Evolutionary conservation across 2,329 filamentous ascomycete species (phyloP), one percentile per base, ranked within the genome.

Genomic region (Fusarium dimerum): DNA sequence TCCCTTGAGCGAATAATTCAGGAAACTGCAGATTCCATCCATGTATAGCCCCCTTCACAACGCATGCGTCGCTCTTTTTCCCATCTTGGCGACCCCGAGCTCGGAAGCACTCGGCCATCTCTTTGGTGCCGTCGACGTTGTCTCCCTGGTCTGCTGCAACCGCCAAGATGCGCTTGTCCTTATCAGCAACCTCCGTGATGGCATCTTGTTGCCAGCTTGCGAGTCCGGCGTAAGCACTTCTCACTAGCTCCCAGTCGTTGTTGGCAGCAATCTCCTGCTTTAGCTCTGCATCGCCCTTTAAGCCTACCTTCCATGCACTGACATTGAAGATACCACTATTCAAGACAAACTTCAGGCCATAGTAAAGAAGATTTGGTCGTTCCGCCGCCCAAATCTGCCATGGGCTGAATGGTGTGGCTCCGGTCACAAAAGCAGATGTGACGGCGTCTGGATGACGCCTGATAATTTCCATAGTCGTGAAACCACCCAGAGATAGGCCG

Each of bases 1-100:
- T 60, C 2, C 63, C 70, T 36, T 62, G 58, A 1, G 71, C 70
- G 56, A 76, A 76, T 7, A 76, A 44, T 40, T 68, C 55, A 2
- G 74, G 75, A 32, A 70, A 61, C 50, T 76, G 73, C 52, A 76
- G 50, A 50, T 75, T 69, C 74, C 74, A 76, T 38, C 66, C 66
- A 59, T 76, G 73, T 29, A 71, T 63, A 15, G 73, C 75, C 17
- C 67, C 65, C 29, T 50, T 63, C 7, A 76, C 64, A 10, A 74
- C 55, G 7, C 20, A 26, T 5, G 20, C 20, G 7, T 4, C 7
- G 20, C 20, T 26, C 20, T 26, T 26, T 26, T 26, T 26, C 20
- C 20, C 20, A 7, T 26, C 20, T 26, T 26, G 4, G 20, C 20
- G 7, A 4, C 20, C 20, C 20, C 20, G 20, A 26, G 20, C 20